phyloP scores from a whole-genome alignment of 805 yeast species.

The Candida lessepsii region DNA sequence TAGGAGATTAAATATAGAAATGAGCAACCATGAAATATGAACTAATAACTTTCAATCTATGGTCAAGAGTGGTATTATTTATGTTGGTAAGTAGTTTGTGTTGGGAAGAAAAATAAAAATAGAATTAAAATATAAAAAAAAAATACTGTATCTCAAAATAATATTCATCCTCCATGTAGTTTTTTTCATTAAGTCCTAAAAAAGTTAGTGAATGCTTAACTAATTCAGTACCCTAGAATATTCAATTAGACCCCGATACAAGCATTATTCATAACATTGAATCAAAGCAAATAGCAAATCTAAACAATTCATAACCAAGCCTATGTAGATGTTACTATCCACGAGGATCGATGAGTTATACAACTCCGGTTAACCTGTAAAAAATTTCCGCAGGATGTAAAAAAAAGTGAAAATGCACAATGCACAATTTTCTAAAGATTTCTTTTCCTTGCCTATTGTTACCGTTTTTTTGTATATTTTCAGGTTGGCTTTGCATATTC shows the following conservation, averaged over 20 bases:
- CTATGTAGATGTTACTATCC: neutral
- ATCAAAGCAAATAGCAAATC: neutral
- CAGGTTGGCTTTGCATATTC: conserved; percentile 1
- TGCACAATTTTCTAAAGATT: neutral
- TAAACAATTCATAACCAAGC: neutral
- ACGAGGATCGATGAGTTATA: conserved; percentile 1
- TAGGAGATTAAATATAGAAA: neutral
- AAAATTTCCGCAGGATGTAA: neutral
- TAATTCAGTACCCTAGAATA: too few species aligned
- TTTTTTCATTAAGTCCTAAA: too few species aligned
- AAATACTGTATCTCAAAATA: too few species aligned
- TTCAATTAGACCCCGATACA: too few species aligned
- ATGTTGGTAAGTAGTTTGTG: neutral
- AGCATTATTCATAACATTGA: neutral
- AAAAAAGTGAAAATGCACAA: neutral
- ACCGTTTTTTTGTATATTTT: neutral
- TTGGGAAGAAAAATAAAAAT: neutral
- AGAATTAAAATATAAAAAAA: too few species aligned
- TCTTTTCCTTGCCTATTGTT: neutral
- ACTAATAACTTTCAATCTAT: neutral
- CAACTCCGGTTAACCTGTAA: conserved; percentile 5
- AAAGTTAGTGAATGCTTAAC: too few species aligned
- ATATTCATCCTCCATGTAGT: too few species aligned
- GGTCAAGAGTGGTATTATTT: neutral
- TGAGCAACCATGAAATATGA: conserved; percentile 1